Evolutionary conservation across 805 yeast genomes (phyloP).

Genomic region (Wickerhamiella allomyrinae): DNA sequence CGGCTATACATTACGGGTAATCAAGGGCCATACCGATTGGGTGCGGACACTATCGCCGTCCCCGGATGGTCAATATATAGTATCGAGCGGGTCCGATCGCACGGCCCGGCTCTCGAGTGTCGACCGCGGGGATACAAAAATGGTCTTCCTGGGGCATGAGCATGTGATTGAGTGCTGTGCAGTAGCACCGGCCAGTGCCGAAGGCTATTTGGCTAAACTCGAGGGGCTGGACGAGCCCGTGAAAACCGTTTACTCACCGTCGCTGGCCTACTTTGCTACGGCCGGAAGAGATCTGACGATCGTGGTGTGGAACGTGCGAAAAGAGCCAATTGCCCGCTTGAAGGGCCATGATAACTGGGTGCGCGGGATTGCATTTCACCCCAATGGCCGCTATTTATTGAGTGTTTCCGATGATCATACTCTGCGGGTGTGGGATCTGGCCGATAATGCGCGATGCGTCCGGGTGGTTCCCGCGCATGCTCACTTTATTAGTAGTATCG

Average conservation of each 20-base stretch:
- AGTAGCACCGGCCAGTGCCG: constrained; percentile 45
- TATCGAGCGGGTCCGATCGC: constrained; percentile 72
- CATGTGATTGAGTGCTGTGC: constrained; percentile 69
- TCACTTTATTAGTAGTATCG: constrained; percentile 57
- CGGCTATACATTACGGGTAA: constrained; percentile 53
- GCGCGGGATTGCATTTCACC: constrained; percentile 52
- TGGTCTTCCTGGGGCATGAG: constrained; percentile 58
- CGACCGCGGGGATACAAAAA: constrained; percentile 50
- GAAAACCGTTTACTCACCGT: constrained; percentile 10
- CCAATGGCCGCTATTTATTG: constrained; percentile 54
- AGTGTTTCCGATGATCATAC: constrained; percentile 71
- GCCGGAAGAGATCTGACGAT: constrained; percentile 68
- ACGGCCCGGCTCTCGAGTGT: constrained; percentile 54
- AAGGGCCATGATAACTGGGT: constrained; percentile 84
- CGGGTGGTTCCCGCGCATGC: constrained; percentile 44
- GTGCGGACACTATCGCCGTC: constrained; percentile 45
- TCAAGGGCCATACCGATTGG: constrained; percentile 82
- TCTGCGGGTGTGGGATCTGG: constrained; percentile 65
- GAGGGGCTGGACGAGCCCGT: constrained; percentile 17
- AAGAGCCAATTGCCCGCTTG: constrained; percentile 41
- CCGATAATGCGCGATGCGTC: constrained; percentile 30
- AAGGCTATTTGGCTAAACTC: constrained; percentile 34
- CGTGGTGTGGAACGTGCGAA: constrained; percentile 56
- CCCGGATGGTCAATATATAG: constrained; percentile 38
- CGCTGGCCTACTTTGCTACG: constrained; percentile 50